phyloP scores from a whole-genome alignment of 768 basidiomycete genomes.

The Suillus brevipes region DNA sequence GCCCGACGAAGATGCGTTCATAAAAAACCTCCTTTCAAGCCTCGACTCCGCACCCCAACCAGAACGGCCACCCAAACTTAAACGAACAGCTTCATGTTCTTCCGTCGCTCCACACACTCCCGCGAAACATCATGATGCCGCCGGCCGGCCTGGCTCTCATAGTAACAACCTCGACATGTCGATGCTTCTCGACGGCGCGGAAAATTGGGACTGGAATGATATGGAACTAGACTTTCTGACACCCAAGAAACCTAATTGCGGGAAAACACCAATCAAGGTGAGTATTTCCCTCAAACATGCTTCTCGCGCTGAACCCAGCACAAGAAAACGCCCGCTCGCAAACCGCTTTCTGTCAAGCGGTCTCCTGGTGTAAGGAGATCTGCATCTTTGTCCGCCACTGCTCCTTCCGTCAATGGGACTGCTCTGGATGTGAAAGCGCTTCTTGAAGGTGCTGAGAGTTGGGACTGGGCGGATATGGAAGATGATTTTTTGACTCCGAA shows the following conservation, averaged over 20 bases:
- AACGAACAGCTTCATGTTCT: constrained; percentile 7
- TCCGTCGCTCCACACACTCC: constrained; percentile 1
- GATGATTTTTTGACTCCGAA: constrained; percentile 49
- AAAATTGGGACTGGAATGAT: constrained; percentile 70
- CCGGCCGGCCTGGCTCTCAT: constrained; percentile 11
- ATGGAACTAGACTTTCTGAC: constrained; percentile 51
- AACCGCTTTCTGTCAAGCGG: constrained; percentile 21
- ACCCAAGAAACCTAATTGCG: constrained; percentile 46
- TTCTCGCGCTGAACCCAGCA: constrained; percentile 10
- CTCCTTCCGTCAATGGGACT: constrained; percentile 12
- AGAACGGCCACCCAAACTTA: constrained; percentile 29
- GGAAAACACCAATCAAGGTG: constrained; percentile 24
- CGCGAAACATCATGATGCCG: constrained; percentile 23
- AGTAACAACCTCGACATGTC: constrained; percentile 43
- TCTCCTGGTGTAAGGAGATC: constrained; percentile 14
- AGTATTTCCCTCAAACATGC: neutral
- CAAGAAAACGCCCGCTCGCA: constrained; percentile 17
- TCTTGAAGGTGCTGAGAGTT: constrained; percentile 64
- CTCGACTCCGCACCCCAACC: constrained; percentile 44
- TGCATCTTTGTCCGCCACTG: constrained; percentile 12
- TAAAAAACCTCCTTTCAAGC: constrained; percentile 51
- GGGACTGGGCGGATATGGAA: constrained; percentile 67
- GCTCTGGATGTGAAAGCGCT: constrained; percentile 49
- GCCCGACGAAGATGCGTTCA: constrained; percentile 58
- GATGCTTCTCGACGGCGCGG: constrained; percentile 61